Evolutionary conservation across 2,329 filamentous ascomycete genomes (phyloP), one percentile per base, ranked within the genome.

Genomic region (Knufia fluminis): DNA sequence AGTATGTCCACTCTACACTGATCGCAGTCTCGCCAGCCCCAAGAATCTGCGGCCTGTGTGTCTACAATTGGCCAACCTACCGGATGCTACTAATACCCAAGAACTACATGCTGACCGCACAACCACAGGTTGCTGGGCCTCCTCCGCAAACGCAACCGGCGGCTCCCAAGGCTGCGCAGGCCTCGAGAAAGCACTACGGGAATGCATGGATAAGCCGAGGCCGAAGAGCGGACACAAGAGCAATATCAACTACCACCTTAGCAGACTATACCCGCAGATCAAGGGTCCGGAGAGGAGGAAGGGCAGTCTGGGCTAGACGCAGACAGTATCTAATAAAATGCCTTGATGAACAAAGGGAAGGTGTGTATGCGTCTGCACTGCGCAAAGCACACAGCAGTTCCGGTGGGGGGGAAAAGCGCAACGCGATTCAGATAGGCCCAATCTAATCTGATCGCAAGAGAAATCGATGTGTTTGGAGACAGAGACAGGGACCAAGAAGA

Each of bases 221-320:
- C 22, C 12, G 22, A 40, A 39, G 17, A 39, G 31, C 20, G 20
- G 35, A 17, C 32, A 48, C 33, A 48, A 48, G 45, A 91, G 82
- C 66, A 80, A 78, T 56, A 89, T 97, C 78, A 97, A 97, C 71
- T 90, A 90, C 74, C 90, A 96, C 66, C 73, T 97, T 38, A 78
- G 79, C 57, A 80, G 92, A 61, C 78, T 86, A 72, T 85, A 84
- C 60, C 80, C 81, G 12, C 80, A 83, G 65, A 73, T 94, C 73
- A 78, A 83, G 70, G 77, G 83, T 62, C 76, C 81, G 57, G 72
- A 81, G 77, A 79, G 90, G 69, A 76, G 75, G 67, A 78, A 82
- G 60, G 62, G 64, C 50, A 58, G 61, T 45, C 57, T 68, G 54
- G 64, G 64, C 50, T 68, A 23, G 33, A 31, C 17, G 10, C 6